phyloP scores from a whole-genome alignment of 2,329 filamentous ascomycete genomes.

The Fulvia fulva region DNA sequence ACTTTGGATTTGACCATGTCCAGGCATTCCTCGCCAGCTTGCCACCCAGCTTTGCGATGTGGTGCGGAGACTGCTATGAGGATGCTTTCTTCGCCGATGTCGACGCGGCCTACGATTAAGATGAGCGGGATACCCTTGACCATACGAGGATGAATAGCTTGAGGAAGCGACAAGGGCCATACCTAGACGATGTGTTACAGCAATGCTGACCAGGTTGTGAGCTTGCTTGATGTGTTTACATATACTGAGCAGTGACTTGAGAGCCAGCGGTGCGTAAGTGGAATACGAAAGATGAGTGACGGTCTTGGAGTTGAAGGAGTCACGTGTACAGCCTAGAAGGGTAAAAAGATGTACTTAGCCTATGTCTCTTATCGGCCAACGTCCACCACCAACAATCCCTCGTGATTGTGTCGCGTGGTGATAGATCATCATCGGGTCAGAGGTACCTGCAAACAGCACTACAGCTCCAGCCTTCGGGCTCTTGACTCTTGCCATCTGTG shows the following conservation, averaged over 20 bases:
- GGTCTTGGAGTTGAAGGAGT: conserved; percentile 67
- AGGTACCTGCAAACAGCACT: conserved; percentile 67
- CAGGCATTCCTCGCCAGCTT: conserved; percentile 80
- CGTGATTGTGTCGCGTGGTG: not conserved
- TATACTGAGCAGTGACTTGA: conserved; percentile 65
- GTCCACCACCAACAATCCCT: not conserved
- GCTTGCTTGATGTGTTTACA: conserved; percentile 54
- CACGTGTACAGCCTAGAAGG: conserved; percentile 54
- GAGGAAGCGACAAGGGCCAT: not conserved
- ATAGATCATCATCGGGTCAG: no score
- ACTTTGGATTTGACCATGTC: conserved; percentile 80
- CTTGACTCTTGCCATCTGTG: conserved; percentile 63
- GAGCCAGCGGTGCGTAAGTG: conserved; percentile 66
- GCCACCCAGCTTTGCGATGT: conserved; percentile 82
- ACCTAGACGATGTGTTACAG: conserved; percentile 80
- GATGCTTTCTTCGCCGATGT: conserved; percentile 90
- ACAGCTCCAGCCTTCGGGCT: conserved; percentile 71
- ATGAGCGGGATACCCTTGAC: no score
- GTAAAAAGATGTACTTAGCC: conserved; percentile 24
- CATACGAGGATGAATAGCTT: no score
- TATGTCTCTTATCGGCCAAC: not conserved
- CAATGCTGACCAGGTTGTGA: conserved; percentile 67
- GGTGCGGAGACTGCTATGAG: conserved; percentile 79
- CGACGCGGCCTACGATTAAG: conserved; percentile 53
- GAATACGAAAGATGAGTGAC: conserved; percentile 73